A percentile compares a stretch with the other conserved stretches of the same genome.
Evolutionary conservation across 192 early-diverging fungal genomes (phyloP).

Genomic region (Coemansia sp.): DNA sequence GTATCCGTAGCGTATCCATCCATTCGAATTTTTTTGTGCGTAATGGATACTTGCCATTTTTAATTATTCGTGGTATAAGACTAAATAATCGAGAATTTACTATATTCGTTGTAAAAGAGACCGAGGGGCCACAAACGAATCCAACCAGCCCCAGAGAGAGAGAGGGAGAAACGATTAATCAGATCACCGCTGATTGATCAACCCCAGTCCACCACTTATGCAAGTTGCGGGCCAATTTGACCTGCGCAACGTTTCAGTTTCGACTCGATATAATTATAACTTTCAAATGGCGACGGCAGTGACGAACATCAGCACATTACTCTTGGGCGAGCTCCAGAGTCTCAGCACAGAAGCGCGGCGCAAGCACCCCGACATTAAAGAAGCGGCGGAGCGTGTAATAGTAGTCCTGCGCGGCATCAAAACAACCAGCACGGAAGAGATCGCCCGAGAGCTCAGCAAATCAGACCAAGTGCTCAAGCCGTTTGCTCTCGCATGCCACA

Average conservation of each 20-base stretch:
- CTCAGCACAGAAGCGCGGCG: conserved; percentile 84
- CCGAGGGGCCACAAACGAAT: background rate
- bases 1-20: conserved; percentile 9
- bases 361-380: conserved; percentile 95
- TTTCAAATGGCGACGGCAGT: conserved; percentile 20
- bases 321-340: conserved; percentile 77
- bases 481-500: conserved; percentile 83
- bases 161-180: too few relatives aligned
- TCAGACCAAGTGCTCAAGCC: conserved; percentile 78
- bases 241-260: too few relatives aligned
- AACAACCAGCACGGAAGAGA: conserved; percentile 27
- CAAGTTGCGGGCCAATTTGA: too few relatives aligned
- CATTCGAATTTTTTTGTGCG: background rate
- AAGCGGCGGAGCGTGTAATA: conserved; percentile 63
- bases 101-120: background rate
- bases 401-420: conserved; percentile 54
- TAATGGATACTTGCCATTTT: conserved; percentile 18
- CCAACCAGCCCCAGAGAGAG: too few relatives aligned
- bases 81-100: background rate
- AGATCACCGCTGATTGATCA: too few relatives aligned
- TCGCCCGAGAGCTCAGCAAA: conserved; percentile 66
- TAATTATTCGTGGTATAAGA: background rate
- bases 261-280: too few relatives aligned
- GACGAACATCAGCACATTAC: conserved; percentile 42
- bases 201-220: too few relatives aligned